Evolutionary conservation across 495 filamentous ascomycete species (phyloP), one percentile per base, ranked within the genome.

Genomic region (Penicillium taxi): DNA sequence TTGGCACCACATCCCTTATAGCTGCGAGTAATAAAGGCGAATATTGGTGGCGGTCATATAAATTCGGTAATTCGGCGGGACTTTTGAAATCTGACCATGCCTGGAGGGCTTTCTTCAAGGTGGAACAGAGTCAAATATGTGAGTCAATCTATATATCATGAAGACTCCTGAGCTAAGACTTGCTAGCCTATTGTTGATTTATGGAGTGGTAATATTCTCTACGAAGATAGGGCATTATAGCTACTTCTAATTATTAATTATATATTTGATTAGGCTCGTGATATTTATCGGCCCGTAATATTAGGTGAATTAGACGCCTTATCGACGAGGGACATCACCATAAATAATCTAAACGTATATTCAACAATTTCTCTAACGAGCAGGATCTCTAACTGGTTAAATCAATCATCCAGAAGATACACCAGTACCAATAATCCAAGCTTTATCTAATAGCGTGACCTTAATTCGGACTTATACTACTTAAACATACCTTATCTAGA

Each of bases 221-320:
- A 28, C 7, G 25, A 40, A 31, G 43, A 59, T 39, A 48, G 26
- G 2, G 49, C 56, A 3, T 21, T 63, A 16, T 54, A 59, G 24
- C 48, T 59, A 11, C 35, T 59, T 9, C 37, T 59, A 17, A 57
- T 59, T 24, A 34, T 61, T n/a, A 55, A 61, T 32, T 56, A 59
- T 35, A 55, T 61, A 18, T 48, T 51, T 41, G 55, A 61, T 26
- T 61, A 53, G 58, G 63, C 49, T 24, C 46, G 54, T 13, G 58
- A 63, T 24, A 40, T 55, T 26, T 58, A 58, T 37, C 47, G 54
- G 24, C 26, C 26, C 11, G 26, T 13, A 5, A 28, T 28, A 5
- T n/a, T 28, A 13, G 11, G 11, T 28, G 26, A 28, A 28, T n/a
- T 28, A n/a, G 14, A 28, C 26, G 14, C 26, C 14, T n/a, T 28